phyloP scores from a whole-genome alignment of 306 rosid species.

The Vicia faba region DNA sequence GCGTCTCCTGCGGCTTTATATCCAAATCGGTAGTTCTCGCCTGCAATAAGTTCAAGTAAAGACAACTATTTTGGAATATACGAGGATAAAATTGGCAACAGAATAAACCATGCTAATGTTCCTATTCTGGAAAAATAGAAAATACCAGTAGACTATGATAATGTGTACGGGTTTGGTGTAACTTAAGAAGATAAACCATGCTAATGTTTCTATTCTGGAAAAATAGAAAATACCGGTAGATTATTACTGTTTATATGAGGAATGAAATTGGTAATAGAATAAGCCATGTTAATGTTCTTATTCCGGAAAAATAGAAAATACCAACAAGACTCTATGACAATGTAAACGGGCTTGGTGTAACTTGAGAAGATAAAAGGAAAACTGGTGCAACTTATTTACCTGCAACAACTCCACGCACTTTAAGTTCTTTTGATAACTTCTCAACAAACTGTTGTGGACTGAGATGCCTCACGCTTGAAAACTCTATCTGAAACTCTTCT shows the following conservation, averaged over 20 bases:
- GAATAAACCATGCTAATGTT: conserved; percentile 17
- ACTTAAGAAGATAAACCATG: neutral
- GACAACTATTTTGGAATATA: conserved; percentile 32
- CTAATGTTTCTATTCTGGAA: conserved; percentile 4
- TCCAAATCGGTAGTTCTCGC: conserved; percentile 94
- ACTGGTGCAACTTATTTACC: conserved; percentile 52
- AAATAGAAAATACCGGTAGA: neutral
- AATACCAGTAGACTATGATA: conserved; percentile 2
- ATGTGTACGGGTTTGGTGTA: neutral
- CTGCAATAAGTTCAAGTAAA: conserved; percentile 52
- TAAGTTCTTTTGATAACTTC: conserved; percentile 73
- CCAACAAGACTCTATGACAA: conserved; percentile 6
- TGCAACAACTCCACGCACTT: conserved; percentile 83
- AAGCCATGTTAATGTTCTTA: conserved; percentile 9
- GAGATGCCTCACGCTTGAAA: conserved; percentile 79
- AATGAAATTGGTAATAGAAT: conserved; percentile 16
- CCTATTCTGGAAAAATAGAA: neutral
- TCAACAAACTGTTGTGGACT: conserved; percentile 83
- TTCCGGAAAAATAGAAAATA: neutral
- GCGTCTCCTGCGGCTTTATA: conserved; percentile 95
- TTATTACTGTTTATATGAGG: conserved; percentile 1
- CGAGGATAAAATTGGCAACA: conserved; percentile 14
- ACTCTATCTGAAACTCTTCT: conserved; percentile 70
- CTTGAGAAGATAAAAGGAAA: conserved; percentile 1
- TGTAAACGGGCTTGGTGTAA: neutral